phyloP scores from a whole-genome alignment of 805 yeast genomes.

The Hanseniaspora occidentalis region DNA sequence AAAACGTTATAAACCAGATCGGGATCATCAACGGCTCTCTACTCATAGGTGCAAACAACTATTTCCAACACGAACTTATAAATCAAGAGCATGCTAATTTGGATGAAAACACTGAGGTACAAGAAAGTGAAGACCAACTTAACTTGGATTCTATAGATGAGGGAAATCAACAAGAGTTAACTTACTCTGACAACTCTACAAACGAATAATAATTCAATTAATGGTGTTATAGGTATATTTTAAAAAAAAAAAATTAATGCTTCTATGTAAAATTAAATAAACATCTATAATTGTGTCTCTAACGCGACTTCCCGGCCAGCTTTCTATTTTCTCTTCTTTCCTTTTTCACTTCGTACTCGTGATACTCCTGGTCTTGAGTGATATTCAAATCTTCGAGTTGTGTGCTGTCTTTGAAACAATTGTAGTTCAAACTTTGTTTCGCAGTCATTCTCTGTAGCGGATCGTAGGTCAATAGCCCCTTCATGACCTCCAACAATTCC shows the following conservation, averaged over 20 bases:
- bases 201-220: too few relatives aligned
- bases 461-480: constrained; percentile 48
- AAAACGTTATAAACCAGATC: constrained; percentile 20
- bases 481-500: constrained; percentile 45
- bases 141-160: too few relatives aligned
- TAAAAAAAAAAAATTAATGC: too few relatives aligned
- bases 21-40: constrained; percentile 23
- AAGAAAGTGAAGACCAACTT: too few relatives aligned
- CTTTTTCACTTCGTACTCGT: constrained; percentile 81
- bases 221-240: too few relatives aligned
- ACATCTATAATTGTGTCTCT: constrained; percentile 1
- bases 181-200: too few relatives aligned
- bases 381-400: constrained; percentile 36
- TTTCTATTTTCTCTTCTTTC: constrained; percentile 13
- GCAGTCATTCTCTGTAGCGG: constrained; percentile 63
- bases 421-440: constrained; percentile 51
- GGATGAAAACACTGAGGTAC: neutral
- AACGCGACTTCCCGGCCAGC: constrained; percentile 1
- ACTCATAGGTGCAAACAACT: constrained; percentile 21
- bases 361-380: constrained; percentile 75
- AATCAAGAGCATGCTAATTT: neutral
- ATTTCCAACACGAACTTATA: constrained; percentile 16
- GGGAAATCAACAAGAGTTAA: too few relatives aligned
- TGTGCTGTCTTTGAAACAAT: constrained; percentile 51
- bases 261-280: too few relatives aligned